phyloP scores from a whole-genome alignment of 2,329 filamentous ascomycete genomes.

The Pseudofabraea citricarpa region DNA sequence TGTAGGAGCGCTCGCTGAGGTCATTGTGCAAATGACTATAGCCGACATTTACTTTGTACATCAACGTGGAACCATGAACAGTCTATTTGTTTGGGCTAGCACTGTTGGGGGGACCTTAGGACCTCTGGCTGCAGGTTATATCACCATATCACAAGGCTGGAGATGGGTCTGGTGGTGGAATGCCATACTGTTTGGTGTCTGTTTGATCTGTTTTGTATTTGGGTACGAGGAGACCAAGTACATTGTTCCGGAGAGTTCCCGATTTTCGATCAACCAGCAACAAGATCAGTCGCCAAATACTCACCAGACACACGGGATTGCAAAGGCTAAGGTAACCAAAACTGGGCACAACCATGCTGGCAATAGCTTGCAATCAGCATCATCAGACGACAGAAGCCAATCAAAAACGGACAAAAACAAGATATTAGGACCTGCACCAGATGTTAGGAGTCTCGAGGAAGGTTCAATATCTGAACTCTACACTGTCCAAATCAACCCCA shows the following conservation, averaged over 20 bases:
- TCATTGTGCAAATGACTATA: constrained; percentile 41
- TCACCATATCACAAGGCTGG: constrained; percentile 37
- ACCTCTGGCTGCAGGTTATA: constrained; percentile 36
- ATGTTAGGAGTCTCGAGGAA: too few relatives aligned
- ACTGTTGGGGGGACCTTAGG: constrained; percentile 30
- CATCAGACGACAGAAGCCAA: not conserved
- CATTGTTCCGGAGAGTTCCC: not conserved
- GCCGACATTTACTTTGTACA: constrained; percentile 44
- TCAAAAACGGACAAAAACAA: too few relatives aligned
- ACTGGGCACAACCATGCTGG: too few relatives aligned
- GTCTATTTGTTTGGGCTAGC: constrained; percentile 33
- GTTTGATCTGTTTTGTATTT: constrained; percentile 36
- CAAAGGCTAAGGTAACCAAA: too few relatives aligned
- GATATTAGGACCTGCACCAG: too few relatives aligned
- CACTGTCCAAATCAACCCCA: constrained; percentile 2
- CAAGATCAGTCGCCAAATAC: not conserved
- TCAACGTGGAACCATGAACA: constrained; percentile 41
- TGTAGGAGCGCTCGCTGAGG: constrained; percentile 37
- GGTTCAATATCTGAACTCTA: not conserved
- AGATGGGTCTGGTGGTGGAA: constrained; percentile 45
- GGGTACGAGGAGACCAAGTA: constrained; percentile 39
- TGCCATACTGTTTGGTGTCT: constrained; percentile 33
- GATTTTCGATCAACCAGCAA: not conserved
- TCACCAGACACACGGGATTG: not conserved
- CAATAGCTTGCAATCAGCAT: not conserved